Percentiles rank a stretch among this genome's conserved stretches.
phyloP scores from a whole-genome alignment of 345 rosid species.

The Populus pruinosa region DNA sequence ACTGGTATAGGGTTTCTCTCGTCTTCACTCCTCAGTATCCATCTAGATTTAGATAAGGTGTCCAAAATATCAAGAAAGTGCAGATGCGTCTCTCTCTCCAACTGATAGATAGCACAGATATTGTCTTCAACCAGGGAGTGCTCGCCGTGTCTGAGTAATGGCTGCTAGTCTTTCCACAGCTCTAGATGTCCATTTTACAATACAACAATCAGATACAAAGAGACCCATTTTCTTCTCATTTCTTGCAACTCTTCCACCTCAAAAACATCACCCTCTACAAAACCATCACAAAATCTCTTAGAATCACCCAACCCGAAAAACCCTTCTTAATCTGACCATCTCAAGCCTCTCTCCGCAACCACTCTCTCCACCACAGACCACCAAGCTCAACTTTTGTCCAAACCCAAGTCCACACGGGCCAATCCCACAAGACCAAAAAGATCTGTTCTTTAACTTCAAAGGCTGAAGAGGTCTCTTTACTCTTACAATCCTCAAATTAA shows the following conservation, averaged over 20 bases:
- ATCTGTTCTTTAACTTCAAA: conserved; percentile 75
- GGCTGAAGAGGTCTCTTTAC: conserved; percentile 65
- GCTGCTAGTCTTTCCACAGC: conserved; percentile 57
- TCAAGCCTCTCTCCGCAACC: conserved; percentile 67
- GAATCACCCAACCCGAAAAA: conserved; percentile 34
- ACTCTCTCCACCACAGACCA: conserved; percentile 38
- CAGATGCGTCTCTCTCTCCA: neutral
- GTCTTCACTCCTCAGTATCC: neutral
- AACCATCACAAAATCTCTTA: conserved; percentile 32
- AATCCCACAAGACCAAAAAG: conserved; percentile 81
- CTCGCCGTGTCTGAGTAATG: conserved; percentile 25
- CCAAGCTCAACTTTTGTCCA: conserved; percentile 47
- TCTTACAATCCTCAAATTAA: conserved; percentile 55
- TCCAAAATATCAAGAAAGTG: neutral
- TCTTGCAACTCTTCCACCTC: conserved; percentile 35
- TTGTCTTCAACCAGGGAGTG: neutral
- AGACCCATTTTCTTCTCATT: conserved; percentile 40
- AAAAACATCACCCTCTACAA: neutral
- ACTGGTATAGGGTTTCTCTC: neutral
- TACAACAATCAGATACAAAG: conserved; percentile 38
- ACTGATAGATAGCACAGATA: neutral
- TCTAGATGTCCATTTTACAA: conserved; percentile 46
- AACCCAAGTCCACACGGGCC: conserved; percentile 81
- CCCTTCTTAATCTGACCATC: conserved; percentile 81
- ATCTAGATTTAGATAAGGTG: conserved; percentile 1